These are phyloP conservation scores for Wickerhamomyces bisporus DNA, from an alignment of 805 yeast genomes.

Conservation along the genomic window DNA sequence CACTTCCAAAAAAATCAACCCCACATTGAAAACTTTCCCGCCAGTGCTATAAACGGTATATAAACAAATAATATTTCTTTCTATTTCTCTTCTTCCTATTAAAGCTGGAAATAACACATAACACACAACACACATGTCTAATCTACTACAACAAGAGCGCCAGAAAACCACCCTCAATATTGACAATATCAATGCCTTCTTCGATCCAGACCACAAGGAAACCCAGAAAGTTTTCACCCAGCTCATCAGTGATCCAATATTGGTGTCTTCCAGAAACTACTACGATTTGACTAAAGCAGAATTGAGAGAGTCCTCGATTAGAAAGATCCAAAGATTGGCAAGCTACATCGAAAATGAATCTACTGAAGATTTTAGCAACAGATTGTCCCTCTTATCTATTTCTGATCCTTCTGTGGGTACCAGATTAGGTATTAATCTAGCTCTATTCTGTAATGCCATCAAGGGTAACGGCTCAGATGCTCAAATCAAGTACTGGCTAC, in stretches of 20 bases:
- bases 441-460: constrained; percentile 74
- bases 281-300: constrained; percentile 54
- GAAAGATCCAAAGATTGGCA: constrained; percentile 56
- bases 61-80: no score
- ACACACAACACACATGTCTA: constrained; percentile 8
- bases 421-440: constrained; percentile 83
- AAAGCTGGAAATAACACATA: background rate
- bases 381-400: constrained; percentile 54
- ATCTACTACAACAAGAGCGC: constrained; percentile 38
- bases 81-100: no score
- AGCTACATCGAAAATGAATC: constrained; percentile 48
- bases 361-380: constrained; percentile 41
- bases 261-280: constrained; percentile 46
- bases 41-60: no score
- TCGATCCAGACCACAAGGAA: constrained; percentile 45
- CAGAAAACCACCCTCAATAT: constrained; percentile 35
- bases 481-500: constrained; percentile 81
- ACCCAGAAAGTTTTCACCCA: constrained; percentile 50
- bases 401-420: constrained; percentile 80
- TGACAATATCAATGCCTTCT: constrained; percentile 47
- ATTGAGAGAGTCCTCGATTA: constrained; percentile 56
- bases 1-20: no score
- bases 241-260: constrained; percentile 62
- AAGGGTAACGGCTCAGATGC: constrained; percentile 85
- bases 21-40: no score